Evolutionary conservation across 2,329 filamentous ascomycete species (phyloP).

Genomic region (Nemania diffusa): DNA sequence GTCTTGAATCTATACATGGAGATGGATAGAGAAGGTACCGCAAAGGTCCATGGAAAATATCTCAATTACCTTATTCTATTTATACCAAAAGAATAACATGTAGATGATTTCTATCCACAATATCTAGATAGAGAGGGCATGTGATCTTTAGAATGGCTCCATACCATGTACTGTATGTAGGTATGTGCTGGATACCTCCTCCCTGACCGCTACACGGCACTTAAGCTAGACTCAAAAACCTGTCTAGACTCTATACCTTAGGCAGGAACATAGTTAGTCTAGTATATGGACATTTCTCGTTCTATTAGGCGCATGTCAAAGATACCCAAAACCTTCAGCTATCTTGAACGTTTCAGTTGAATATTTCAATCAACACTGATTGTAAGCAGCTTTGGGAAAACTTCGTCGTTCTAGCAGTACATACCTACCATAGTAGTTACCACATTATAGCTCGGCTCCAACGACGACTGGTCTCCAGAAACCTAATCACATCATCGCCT

Average conservation of each 20-base stretch:
- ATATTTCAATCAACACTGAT: neutral
- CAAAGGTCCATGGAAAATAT: neutral
- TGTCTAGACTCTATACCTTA: no score
- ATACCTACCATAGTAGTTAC: neutral
- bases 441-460: neutral
- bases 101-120: neutral
- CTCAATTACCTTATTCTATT: neutral
- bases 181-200: neutral
- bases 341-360: neutral
- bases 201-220: neutral
- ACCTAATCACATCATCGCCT: neutral
- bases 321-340: neutral
- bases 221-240: neutral
- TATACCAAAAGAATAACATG: neutral
- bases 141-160: conserved; percentile 9
- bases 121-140: neutral
- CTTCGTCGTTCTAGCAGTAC: neutral
- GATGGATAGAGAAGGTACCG: neutral
- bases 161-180: neutral
- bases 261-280: no score
- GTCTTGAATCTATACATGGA: neutral
- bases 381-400: neutral
- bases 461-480: neutral
- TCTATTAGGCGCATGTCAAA: conserved; percentile 8
- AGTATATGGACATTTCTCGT: neutral